These are phyloP conservation scores for Sechiopsis laciniata DNA, from an alignment of 306 rosid species.

Conservation along the genomic window DNA sequence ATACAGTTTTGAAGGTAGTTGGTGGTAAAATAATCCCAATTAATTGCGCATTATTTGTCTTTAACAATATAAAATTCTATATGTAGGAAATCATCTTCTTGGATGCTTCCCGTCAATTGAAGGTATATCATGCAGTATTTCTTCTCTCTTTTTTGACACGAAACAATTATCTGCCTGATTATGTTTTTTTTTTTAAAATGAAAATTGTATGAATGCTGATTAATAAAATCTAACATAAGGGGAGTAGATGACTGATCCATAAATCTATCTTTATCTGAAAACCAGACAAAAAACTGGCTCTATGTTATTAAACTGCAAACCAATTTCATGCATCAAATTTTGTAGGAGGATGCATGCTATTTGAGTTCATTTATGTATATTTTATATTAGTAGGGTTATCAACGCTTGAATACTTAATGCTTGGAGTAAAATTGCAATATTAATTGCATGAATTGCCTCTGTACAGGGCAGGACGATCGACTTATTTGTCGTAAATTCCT, in stretches of 20 bases:
- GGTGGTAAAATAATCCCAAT: conserved; percentile 18
- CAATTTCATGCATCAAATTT: conserved; percentile 1
- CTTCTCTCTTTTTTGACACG: conserved; percentile 21
- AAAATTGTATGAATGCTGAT: too few relatives aligned
- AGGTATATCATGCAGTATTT: conserved; percentile 36
- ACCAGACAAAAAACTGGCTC: not conserved
- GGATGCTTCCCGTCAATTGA: conserved; percentile 48
- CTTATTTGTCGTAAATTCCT: conserved; percentile 81
- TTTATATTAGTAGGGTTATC: not conserved
- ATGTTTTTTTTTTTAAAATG: not conserved
- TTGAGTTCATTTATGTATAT: not conserved
- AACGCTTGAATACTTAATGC: not conserved
- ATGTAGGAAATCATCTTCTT: conserved; percentile 66
- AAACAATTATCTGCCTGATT: not conserved
- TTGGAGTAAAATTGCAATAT: not conserved
- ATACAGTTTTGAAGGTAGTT: conserved; percentile 72
- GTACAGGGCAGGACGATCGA: conserved; percentile 71
- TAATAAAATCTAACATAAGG: too few relatives aligned
- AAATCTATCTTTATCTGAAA: not conserved
- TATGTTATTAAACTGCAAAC: not conserved
- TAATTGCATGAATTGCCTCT: conserved; percentile 25
- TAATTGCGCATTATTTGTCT: conserved; percentile 15
- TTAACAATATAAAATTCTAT: conserved; percentile 33
- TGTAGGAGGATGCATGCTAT: not conserved
- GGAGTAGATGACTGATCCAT: not conserved